These are phyloP conservation scores for Heterobasidion irregulare DNA, from an alignment of 1,284 basidiomycete species.

Conservation along the genomic window DNA sequence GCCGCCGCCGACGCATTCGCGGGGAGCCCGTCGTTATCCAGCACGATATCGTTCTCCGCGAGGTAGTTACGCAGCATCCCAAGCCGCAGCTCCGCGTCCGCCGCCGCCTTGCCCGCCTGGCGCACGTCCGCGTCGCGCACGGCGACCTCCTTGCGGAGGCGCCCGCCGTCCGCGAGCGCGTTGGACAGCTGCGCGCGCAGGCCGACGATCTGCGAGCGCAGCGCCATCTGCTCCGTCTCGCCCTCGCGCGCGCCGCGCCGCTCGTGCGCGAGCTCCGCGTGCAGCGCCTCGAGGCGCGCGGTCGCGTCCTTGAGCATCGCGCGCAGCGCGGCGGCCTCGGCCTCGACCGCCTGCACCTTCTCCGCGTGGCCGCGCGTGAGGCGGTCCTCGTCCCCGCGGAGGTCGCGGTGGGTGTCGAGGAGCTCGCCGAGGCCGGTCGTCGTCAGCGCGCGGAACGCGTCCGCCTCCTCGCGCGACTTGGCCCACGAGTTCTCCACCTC, in stretches of 20 bases:
- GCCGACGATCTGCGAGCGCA: conserved; percentile 74
- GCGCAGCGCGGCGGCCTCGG: conserved; percentile 66
- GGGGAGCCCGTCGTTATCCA: conserved; percentile 62
- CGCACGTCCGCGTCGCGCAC: conserved; percentile 65
- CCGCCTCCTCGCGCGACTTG: conserved; percentile 85
- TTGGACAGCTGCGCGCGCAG: conserved; percentile 73
- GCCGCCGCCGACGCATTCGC: conserved; percentile 13
- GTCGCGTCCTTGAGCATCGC: conserved; percentile 74
- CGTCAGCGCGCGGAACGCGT: conserved; percentile 76
- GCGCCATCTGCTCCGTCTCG: conserved; percentile 61
- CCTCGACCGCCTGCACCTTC: conserved; percentile 74
- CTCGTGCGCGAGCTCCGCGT: conserved; percentile 65
- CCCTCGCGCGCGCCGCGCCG: conserved; percentile 57
- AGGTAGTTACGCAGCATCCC: conserved; percentile 83
- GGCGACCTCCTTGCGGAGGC: conserved; percentile 61
- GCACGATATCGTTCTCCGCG: conserved; percentile 77
- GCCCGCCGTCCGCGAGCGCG: conserved; percentile 66
- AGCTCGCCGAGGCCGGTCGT: conserved; percentile 80
- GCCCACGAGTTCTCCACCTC: conserved; percentile 84
- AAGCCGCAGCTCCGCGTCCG: conserved; percentile 72
- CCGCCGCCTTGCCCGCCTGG: conserved; percentile 60
- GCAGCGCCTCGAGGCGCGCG: conserved; percentile 61
- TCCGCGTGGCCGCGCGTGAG: conserved; percentile 67
- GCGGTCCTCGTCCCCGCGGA: conserved; percentile 75
- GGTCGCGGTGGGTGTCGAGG: conserved; percentile 75